Evolutionary conservation across 108 stramenopile species (phyloP).

Genomic region (Ochromonas danica): DNA sequence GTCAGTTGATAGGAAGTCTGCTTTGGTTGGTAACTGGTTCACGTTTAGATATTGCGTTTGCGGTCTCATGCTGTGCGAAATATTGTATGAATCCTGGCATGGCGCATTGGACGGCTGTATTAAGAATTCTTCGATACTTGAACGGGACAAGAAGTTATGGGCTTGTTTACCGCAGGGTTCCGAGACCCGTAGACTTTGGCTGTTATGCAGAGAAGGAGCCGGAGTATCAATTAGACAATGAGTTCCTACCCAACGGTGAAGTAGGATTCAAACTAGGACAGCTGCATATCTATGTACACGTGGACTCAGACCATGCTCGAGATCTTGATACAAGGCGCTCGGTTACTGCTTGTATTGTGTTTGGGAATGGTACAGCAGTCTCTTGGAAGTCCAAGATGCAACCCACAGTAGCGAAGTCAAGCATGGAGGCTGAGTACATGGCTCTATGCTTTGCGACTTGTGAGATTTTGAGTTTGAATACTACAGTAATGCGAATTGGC

Average conservation of each 20-base stretch:
- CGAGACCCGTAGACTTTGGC: neutral
- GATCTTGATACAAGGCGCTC: slow-evolving; percentile 35
- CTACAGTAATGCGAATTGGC: neutral
- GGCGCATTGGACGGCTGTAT: slow-evolving; percentile 3
- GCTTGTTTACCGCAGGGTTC: neutral
- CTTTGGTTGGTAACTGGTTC: slow-evolving; percentile 2
- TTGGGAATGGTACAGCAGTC: neutral
- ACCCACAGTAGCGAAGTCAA: neutral
- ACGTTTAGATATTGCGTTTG: slow-evolving; percentile 27
- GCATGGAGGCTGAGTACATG: slow-evolving; percentile 30
- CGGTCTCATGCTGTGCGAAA: neutral
- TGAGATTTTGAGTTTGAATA: neutral
- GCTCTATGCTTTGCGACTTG: neutral
- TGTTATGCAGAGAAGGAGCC: neutral
- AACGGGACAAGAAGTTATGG: slow-evolving; percentile 5
- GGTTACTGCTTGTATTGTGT: slow-evolving; percentile 8
- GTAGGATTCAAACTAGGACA: slow-evolving; percentile 15
- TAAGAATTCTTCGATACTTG: slow-evolving; percentile 19
- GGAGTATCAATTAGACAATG: slow-evolving; percentile 11
- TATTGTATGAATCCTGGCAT: neutral
- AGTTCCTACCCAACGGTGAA: slow-evolving; percentile 1
- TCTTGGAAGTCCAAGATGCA: slow-evolving; percentile 23
- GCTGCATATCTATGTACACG: slow-evolving; percentile 15
- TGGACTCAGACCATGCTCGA: neutral
- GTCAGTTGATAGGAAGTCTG: neutral